Conservation (phyloP, 225 moss, liverwort and hornwort species). For the Marchantia paleacea region DNA sequence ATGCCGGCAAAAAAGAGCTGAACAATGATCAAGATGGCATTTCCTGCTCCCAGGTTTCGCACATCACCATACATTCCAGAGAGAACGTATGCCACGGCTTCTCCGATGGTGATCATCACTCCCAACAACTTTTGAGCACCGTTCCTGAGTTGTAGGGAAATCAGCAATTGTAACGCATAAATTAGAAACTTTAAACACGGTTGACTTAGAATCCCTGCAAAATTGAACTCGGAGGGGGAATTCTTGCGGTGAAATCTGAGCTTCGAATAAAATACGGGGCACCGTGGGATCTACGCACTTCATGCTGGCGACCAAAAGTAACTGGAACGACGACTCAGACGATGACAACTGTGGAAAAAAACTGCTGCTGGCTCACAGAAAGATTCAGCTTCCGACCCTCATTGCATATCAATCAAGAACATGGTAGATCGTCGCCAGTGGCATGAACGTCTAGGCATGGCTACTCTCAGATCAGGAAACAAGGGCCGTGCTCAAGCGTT, state of each 20-base stretch:
- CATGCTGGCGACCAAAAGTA: too few relatives aligned
- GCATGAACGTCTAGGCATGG: too few relatives aligned
- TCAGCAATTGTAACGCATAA: not conserved
- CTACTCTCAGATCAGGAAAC: too few relatives aligned
- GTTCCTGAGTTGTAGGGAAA: conserved; percentile 41
- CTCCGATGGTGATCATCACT: conserved; percentile 88
- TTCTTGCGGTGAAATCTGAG: not conserved
- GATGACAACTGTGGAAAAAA: too few relatives aligned
- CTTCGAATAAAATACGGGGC: not conserved
- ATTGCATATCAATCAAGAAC: too few relatives aligned
- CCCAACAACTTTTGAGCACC: conserved; percentile 95
- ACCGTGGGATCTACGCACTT: not conserved
- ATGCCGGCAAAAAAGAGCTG: conserved; percentile 95
- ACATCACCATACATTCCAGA: conserved; percentile 96
- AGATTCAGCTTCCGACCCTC: too few relatives aligned
- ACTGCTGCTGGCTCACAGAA: too few relatives aligned
- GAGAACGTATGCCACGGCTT: conserved; percentile 81
- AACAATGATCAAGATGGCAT: conserved; percentile 90
- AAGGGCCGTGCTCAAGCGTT: too few relatives aligned
- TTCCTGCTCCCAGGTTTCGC: conserved; percentile 83
- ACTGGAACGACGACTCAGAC: too few relatives aligned
- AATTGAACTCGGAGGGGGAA: not conserved
- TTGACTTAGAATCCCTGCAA: too few relatives aligned
- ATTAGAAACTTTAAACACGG: not conserved
- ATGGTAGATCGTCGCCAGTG: too few relatives aligned